A percentile compares a stretch with the other conserved stretches of the same genome.
These are phyloP conservation scores for Terana coerulea DNA, from an alignment of 768 basidiomycete species.

Conservation along the genomic window DNA sequence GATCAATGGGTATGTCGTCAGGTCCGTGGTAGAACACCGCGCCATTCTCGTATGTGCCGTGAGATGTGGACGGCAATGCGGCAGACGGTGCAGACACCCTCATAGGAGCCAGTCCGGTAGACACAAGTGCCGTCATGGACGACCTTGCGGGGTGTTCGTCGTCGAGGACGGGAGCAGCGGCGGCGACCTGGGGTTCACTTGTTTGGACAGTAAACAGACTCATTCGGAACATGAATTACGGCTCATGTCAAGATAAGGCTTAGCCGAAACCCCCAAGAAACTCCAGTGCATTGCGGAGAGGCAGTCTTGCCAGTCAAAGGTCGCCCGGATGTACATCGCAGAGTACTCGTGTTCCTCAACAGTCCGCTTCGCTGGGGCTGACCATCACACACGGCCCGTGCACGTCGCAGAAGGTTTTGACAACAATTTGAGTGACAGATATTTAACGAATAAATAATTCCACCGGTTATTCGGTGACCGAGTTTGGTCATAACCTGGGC, in stretches of 20 bases:
- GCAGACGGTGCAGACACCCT: conserved; percentile 57
- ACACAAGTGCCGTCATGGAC: conserved; percentile 8
- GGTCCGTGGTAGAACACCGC: conserved; percentile 48
- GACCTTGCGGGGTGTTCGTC: conserved; percentile 19
- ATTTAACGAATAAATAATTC: background rate
- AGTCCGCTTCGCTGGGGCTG: background rate
- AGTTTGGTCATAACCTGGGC: background rate
- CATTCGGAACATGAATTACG: conserved; percentile 13
- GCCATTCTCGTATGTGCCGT: conserved; percentile 55
- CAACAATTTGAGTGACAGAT: background rate
- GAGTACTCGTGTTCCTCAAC: background rate
- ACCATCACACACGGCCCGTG: background rate
- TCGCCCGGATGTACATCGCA: background rate
- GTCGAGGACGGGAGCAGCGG: conserved; percentile 32
- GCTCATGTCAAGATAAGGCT: conserved; percentile 1
- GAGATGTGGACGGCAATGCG: conserved; percentile 45
- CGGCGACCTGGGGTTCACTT: conserved; percentile 31
- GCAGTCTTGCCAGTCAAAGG: too few species aligned
- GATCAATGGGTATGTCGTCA: conserved; percentile 80
- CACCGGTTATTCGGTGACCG: background rate
- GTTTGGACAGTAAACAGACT: conserved; percentile 19
- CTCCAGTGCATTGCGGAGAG: too few species aligned
- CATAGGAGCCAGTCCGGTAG: conserved; percentile 34
- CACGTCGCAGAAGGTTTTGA: background rate
- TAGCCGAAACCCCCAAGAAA: conserved; percentile 1